Base-by-base conservation (phyloP, 371 early-diverging fungal species). In the Lichtheimia ramosa region DNA sequence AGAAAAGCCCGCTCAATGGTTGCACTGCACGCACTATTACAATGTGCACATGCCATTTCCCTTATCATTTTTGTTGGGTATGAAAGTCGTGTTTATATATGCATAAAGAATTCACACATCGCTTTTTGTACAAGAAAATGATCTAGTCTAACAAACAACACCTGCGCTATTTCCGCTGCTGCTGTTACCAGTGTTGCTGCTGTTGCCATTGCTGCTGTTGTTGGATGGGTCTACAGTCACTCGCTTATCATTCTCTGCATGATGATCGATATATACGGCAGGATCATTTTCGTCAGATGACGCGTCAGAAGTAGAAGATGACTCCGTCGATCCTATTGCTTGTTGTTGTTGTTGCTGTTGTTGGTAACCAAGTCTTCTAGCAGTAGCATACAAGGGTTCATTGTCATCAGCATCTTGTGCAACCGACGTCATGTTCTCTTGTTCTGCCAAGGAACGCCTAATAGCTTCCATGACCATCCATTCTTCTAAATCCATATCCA, bases 391-490 rank as follows among this genome's bases (percentile, higher is more conserved):
- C 18, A 48, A 41, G 7, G 56, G 56, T 27, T 56, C 46, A 43
- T 56, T 21, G 43, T 56, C 56, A 40, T 56, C 48, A 27, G 42
- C 46, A 25, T 48, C 48, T 43, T 56, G 56, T 43, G 40, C n/a
- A 14, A 53, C 53, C 14, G 53, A 23, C 50, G 50, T 15, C 41
- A n/a, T 18, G 2, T 82, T 82, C 51, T 88, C 83, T 63, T 83
- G 79, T 62, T 88, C 91, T 59, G 81, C 75, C 58, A 92, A 71
- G 52, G 90, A 89, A 54, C 81, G 74, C 21, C 95, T 74, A 51
- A 96, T 90, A 0, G 96, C 96, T 70, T 95, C 94, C 86, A 92
- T 88, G 0, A 96, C 75, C 94, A 96, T 88, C 70, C 92, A 70
- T 66, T 95, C 96, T 53, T 96, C 96, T 27, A 96, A 59, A 64